These are phyloP conservation scores for Verticillium tricorpus DNA, from an alignment of 2,329 filamentous ascomycete genomes.

Conservation along the genomic window DNA sequence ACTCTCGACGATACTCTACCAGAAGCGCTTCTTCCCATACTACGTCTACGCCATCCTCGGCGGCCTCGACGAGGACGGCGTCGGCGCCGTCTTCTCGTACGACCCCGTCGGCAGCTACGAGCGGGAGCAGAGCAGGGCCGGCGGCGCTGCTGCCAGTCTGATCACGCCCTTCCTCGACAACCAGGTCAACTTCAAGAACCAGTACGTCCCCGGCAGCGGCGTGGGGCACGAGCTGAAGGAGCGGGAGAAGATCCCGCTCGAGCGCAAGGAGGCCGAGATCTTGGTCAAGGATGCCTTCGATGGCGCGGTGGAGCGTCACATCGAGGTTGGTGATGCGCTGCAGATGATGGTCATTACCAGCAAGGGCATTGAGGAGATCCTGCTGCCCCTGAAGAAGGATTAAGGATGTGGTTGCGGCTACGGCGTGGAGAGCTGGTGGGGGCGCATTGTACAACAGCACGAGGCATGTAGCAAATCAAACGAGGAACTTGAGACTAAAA, in stretches of 20 bases:
- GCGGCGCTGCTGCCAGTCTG: slow-evolving; percentile 84
- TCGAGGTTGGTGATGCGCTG: slow-evolving; percentile 93
- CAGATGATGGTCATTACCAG: slow-evolving; percentile 93
- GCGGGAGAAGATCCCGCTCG: slow-evolving; percentile 65
- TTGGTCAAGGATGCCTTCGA: slow-evolving; percentile 97
- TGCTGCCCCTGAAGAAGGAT: slow-evolving; percentile 83
- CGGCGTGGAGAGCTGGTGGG: not conserved
- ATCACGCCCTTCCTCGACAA: slow-evolving; percentile 99
- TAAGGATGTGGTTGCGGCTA: slow-evolving; percentile 40
- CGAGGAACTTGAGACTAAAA: not conserved
- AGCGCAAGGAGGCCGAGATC: slow-evolving; percentile 70
- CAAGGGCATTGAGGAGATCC: slow-evolving; percentile 82
- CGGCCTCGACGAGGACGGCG: slow-evolving; percentile 90
- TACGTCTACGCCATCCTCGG: slow-evolving; percentile 94
- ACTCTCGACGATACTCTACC: slow-evolving; percentile 90
- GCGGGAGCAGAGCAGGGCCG: slow-evolving; percentile 90
- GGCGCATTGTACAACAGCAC: slow-evolving; percentile 10
- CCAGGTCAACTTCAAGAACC: slow-evolving; percentile 99
- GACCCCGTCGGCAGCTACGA: slow-evolving; percentile 98
- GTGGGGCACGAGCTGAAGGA: slow-evolving; percentile 75
- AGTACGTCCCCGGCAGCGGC: slow-evolving; percentile 85
- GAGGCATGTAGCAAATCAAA: slow-evolving; percentile 8
- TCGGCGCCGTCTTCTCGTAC: slow-evolving; percentile 93
- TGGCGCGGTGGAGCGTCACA: slow-evolving; percentile 96
- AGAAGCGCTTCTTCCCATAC: slow-evolving; percentile 98